Base-by-base conservation (phyloP, 345 rosid species). In the Clausena lansium region DNA sequence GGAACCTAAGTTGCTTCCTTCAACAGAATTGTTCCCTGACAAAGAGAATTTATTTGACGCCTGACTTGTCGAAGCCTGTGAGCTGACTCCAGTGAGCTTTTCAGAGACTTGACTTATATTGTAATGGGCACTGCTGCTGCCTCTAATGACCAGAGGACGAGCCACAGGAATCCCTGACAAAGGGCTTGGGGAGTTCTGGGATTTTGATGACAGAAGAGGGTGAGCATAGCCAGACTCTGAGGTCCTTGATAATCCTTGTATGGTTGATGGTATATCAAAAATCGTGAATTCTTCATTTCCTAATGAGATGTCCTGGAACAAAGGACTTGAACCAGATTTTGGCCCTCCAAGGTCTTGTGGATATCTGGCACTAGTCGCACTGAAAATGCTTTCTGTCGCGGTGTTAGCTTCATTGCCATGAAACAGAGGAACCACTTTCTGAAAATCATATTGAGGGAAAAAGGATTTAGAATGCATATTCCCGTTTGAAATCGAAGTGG, bases 181-280 rank as follows among this genome's bases (percentile, higher is more conserved):
- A 55, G 82, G 85, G 81, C 82, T 80, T 3, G 86, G 62, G 10
- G 82, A 81, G 80, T 81, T 78, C 75, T 80, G 91, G 70, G 93
- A 86, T 80, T 85, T 90, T 76, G 89, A 58, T 89, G 98, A 94
- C 97, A 94, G 98, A 94, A 92, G 98, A 93, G 97, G 88, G 97
- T 79, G 93, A 93, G 98, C 98, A 90, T 93, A 77, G 74, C 87
- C 83, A 63, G 95, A 82, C 55, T 83, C 81, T n/a, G 88, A 81
- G 50, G 81, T 77, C 82, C 86, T 89, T 6, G 87, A 80, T 59
- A 83, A 75, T 71, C 84, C 90, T 54, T 80, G 86, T 76, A 84
- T 77, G 45, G 84, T 74, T 77, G 90, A 77, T 47, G 85, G 70
- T 3, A 83, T 67, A 76, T 82, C 69, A 27, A 78, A 77, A 66